Evolutionary conservation across 306 rosid species (phyloP), one percentile per base, ranked within the genome.

Genomic region (Malus sieversii): DNA sequence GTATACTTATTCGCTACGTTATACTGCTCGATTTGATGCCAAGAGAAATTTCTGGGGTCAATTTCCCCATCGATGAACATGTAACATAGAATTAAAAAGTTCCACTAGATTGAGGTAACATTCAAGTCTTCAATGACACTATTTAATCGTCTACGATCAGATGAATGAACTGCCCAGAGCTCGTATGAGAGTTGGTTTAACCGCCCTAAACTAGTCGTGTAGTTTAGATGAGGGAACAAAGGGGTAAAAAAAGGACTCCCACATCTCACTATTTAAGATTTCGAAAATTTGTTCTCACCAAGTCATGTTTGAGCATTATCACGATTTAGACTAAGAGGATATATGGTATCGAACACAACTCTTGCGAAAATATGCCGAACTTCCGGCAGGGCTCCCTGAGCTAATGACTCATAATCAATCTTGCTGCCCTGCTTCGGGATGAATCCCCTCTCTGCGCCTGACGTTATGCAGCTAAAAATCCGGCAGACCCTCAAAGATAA

Each of bases 281-380:
- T n/a, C 2, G 12, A 35, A 22, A 68, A 68, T 22, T 5, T 42
- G 46, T 79, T 80, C 58, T 55, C 35, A 77, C 55, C 72, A n/a
- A 53, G 3, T 61, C 74, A 59, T 75, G 72, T 58, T 40, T 57
- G 53, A 22, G 22, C 40, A 40, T 59, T 71, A 75, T 74, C 70
- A 45, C 71, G 74, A 62, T 45, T 73, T 76, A 78, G 68, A 59
- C 68, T 81, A 42, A 77, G 80, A 71, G 96, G 97, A 83, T 81
- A 92, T 23, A 90, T 46, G 5, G 96, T 88, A 62, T 92, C 94
- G 66, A 92, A 87, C 68, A 90, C 93, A 58, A 87, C 68, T 85
- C 92, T 84, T 29, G 98, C 98, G 75, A 93, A 86, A 77, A 89
- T 72, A 57, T 89, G 90, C 53, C 91, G 85, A 72, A 89, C 68